These are phyloP conservation scores for Suillus alpinus DNA, from an alignment of 768 basidiomycete genomes.

Conservation along the genomic window DNA sequence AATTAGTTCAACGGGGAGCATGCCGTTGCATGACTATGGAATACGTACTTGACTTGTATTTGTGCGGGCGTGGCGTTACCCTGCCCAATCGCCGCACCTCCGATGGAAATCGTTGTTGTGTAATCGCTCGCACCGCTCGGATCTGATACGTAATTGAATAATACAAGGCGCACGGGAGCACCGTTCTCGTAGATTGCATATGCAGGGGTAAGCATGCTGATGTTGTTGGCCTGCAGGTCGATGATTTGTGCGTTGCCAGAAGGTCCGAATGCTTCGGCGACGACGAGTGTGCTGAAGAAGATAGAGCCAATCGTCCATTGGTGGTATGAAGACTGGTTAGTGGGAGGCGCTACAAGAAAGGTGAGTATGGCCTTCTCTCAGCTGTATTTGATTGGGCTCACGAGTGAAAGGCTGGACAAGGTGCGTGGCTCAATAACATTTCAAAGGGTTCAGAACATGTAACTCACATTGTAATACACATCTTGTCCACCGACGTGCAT, in stretches of 20 bases:
- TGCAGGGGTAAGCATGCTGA: slow-evolving; percentile 33
- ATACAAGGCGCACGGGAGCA: slow-evolving; percentile 36
- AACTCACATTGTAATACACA: slow-evolving; percentile 51
- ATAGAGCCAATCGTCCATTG: slow-evolving; percentile 41
- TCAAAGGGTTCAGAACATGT: background rate
- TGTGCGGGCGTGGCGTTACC: slow-evolving; percentile 17
- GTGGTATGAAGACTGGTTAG: slow-evolving; percentile 33
- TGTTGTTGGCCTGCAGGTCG: slow-evolving; percentile 29
- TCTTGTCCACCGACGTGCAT: slow-evolving; percentile 49
- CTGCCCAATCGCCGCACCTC: slow-evolving; percentile 16
- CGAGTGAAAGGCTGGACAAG: slow-evolving; percentile 46
- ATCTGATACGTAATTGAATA: slow-evolving; percentile 51
- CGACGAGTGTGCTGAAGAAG: slow-evolving; percentile 37
- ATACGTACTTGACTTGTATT: slow-evolving; percentile 31
- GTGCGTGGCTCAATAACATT: background rate
- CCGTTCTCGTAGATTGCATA: slow-evolving; percentile 74
- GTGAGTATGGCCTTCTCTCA: background rate
- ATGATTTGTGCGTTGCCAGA: slow-evolving; percentile 34
- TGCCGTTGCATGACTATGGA: background rate
- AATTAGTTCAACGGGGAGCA: background rate
- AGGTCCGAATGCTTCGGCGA: slow-evolving; percentile 37
- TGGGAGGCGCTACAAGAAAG: slow-evolving; percentile 36
- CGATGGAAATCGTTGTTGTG: slow-evolving; percentile 34
- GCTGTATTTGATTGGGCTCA: slow-evolving; percentile 11
- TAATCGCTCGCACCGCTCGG: slow-evolving; percentile 37